Base-by-base conservation (phyloP, 352 stramenopile genomes). In the Phytopythium mirpurense region DNA sequence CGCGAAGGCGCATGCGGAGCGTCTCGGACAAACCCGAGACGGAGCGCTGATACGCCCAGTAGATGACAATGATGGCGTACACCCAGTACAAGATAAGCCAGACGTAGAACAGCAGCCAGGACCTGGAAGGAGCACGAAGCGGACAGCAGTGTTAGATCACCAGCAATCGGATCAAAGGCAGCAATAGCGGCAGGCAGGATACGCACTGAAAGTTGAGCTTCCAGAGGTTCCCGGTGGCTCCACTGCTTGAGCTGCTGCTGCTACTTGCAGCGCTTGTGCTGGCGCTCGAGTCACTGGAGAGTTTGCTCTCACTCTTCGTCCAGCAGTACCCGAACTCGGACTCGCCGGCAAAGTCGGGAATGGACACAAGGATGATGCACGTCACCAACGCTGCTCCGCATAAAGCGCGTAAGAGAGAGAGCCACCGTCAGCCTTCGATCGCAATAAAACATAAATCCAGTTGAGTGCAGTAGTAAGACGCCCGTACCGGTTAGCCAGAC, bases 291-390 rank as follows among this genome's bases (percentile, higher is more conserved):
- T 72, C 59, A 16, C 35, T 47, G 12, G 59, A 42, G 12, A 84
- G 45, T 54, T 86, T 86, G 59, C 77, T 82, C 48, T 83, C 76
- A 47, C 80, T 90, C 36, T 75, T 64, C 11, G 82, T 89, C 83
- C 80, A 94, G 63, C 83, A 94, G 47, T 92, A 94, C 21, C 78
- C 78, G 54, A 92, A 94, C 63, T 91, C 80, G 5, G 83, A 94
- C 42, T 78, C 54, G 5, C 81, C 83, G 18, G 81, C 67, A 54
- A 88, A 89, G 35, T 72, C 75, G 21, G 76, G 73, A 43, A 92
- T 85, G 7, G 74, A 78, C 23, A 94, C 76, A 6, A 94, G 62
- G 9, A 92, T 23, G 37, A 92, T 75, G 19, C 69, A 76, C 42
- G 81, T 88, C 37, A 86, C 50, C 18, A 90, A 65, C 36, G 77